phyloP scores from a whole-genome alignment of 2,329 filamentous ascomycete genomes.

The Berkeleyomyces basicola region DNA sequence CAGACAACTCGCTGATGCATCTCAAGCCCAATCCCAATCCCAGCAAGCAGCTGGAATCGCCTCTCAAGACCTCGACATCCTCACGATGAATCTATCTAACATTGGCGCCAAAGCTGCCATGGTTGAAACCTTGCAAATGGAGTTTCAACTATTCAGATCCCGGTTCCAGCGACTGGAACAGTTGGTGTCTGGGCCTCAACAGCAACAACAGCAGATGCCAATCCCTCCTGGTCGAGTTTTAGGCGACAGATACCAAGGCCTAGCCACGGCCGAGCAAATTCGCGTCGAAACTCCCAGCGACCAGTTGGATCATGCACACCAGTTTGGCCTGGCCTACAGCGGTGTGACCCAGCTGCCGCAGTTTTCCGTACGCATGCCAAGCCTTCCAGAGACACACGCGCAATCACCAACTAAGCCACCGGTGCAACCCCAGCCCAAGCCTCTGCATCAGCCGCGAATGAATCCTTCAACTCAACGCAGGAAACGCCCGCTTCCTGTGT shows the following conservation, averaged over 20 bases:
- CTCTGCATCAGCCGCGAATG: not conserved
- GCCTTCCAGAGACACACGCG: conserved; percentile 11
- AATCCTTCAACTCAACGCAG: not conserved
- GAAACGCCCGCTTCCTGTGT: not conserved
- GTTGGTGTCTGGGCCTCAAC: not conserved
- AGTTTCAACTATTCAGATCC: conserved; percentile 25
- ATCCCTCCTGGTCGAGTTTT: not conserved
- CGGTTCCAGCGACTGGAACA: conserved; percentile 22
- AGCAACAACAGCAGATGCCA: not conserved
- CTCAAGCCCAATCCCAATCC: conserved; percentile 17
- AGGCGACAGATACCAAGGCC: not conserved
- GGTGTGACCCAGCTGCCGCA: not conserved
- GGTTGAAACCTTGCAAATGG: conserved; percentile 27
- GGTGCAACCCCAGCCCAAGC: not conserved
- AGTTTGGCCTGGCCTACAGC: not conserved
- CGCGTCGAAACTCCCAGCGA: not conserved
- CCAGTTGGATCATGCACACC: not conserved
- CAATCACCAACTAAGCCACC: not conserved
- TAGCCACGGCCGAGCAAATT: not conserved
- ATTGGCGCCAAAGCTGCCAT: conserved; percentile 24
- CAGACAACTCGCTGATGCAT: conserved; percentile 18
- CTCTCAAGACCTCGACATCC: conserved; percentile 24
- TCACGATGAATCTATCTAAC: conserved; percentile 24
- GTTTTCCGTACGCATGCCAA: not conserved
- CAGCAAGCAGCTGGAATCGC: conserved; percentile 8